Evolutionary conservation across 169 alveolate species (phyloP), one percentile per base, ranked within the genome.

Genomic region (Cryptosporidium xiaoi): DNA sequence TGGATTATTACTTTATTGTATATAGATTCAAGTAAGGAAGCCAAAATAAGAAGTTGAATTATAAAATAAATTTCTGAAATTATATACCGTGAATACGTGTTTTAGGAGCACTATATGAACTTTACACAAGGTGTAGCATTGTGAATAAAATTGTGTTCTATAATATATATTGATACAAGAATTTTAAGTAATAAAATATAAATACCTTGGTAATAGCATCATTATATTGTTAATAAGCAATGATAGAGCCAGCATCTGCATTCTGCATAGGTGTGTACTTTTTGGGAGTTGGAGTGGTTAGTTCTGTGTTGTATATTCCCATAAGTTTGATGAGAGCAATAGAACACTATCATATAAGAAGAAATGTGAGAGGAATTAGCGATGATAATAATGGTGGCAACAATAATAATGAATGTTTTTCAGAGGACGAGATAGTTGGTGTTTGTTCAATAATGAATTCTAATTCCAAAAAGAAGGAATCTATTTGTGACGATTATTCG

Each of bases 201-300:
- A 40, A 40, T 40, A 40, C 48, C 10, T 40, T 40, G 48, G 48
- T 8, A 40, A 40, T 1, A 40, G 1, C 48, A 6, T 3, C 10
- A 40, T 40, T 40, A 6, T 40, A 40, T 40, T 40, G 4, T 40
- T 40, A 40, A 6, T n/a, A 53, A 53, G 20, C 7, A 34, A 77
- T 77, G 85, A 62, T 77, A 12, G 85, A 77, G 34, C 85, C 71
- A 3, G 85, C 85, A 60, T 77, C 85, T 31, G 85, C 85, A 36
- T 77, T 77, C 36, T 77, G 85, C 18, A 20, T 77, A 56, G 85
- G 85, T n/a, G 85, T 77, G 1, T 77, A 77, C 27, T 77, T 77
- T 48, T 48, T 77, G 29, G 85, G 85, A 20, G 85, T 77, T 77
- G 85, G 85, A 36, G 85, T 77, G 46, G 85, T 77, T 56, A 60